A percentile compares a stretch with the other conserved stretches of the same genome.
These are phyloP conservation scores for Pseudopithomyces chartarum DNA, from an alignment of 2,329 filamentous ascomycete genomes.

Conservation along the genomic window DNA sequence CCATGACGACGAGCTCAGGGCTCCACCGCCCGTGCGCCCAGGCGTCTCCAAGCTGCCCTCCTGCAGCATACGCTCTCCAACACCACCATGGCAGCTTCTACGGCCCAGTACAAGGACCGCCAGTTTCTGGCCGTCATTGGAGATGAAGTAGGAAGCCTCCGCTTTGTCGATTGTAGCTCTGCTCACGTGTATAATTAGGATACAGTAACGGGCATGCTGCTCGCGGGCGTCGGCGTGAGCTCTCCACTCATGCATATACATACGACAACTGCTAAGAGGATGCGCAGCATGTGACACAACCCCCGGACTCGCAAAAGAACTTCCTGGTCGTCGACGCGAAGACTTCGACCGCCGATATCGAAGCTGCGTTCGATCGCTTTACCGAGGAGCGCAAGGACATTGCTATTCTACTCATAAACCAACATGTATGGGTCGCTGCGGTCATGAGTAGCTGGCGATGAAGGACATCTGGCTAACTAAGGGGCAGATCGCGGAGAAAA, in stretches of 20 bases:
- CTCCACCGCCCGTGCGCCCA: constrained; percentile 24
- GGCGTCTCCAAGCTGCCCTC: constrained; percentile 10
- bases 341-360: constrained; percentile 86
- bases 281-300: constrained; percentile 83
- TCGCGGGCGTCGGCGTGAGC: constrained; percentile 91
- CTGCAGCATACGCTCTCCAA: neutral
- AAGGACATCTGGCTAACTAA: constrained; percentile 11
- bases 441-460: too few species aligned
- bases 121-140: constrained; percentile 98
- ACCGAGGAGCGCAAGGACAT: constrained; percentile 93
- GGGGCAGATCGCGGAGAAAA: constrained; percentile 83
- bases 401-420: constrained; percentile 94
- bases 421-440: constrained; percentile 70
- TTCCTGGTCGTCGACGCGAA: constrained; percentile 96
- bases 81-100: constrained; percentile 61
- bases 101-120: constrained; percentile 73
- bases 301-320: constrained; percentile 92
- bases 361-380: constrained; percentile 87
- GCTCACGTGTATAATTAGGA: constrained; percentile 62
- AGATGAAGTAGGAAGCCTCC: constrained; percentile 72
- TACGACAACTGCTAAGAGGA: constrained; percentile 6
- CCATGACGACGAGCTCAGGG: constrained; percentile 26
- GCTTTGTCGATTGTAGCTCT: neutral
- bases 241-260: neutral
- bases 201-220: constrained; percentile 91